Percentiles rank a stretch among this genome's conserved stretches.
phyloP scores from a whole-genome alignment of 2,329 filamentous ascomycete genomes.

The Elsinoe necatrix region DNA sequence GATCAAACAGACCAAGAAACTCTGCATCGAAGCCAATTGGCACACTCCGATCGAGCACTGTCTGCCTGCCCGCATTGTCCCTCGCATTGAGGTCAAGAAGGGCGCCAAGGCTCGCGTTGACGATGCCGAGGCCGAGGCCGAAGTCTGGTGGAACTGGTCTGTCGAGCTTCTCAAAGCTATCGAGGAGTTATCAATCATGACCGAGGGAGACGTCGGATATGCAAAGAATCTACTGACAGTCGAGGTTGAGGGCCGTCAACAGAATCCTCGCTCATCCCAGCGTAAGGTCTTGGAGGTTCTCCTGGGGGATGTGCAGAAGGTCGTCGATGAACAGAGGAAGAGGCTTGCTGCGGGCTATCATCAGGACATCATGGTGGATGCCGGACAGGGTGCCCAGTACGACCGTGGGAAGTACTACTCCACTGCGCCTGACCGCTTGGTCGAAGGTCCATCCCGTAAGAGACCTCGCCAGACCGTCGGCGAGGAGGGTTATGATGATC shows the following conservation, averaged over 20 bases:
- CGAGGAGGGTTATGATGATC: neutral
- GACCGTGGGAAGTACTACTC: conserved; percentile 2
- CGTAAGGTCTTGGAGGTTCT: conserved; percentile 18
- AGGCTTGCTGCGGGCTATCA: conserved; percentile 9
- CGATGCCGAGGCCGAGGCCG: conserved; percentile 6
- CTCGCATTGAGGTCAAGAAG: conserved; percentile 19
- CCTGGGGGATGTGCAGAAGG: conserved; percentile 17
- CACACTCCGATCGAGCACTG: conserved; percentile 10
- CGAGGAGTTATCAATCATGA: conserved; percentile 19
- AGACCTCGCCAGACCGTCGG: neutral
- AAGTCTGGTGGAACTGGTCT: conserved; percentile 20
- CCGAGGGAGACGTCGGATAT: conserved; percentile 15
- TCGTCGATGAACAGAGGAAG: conserved; percentile 16
- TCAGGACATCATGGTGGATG: neutral
- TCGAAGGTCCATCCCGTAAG: neutral
- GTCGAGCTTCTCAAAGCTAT: conserved; percentile 18
- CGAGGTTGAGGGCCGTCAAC: conserved; percentile 17
- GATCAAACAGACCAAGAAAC: conserved; percentile 18
- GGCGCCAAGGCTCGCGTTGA: conserved; percentile 18
- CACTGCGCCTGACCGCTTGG: neutral
- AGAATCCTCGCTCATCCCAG: conserved; percentile 17
- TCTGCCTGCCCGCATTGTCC: conserved; percentile 16
- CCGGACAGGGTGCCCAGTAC: neutral
- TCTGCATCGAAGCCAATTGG: conserved; percentile 18
- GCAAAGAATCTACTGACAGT: conserved; percentile 15